Base-by-base conservation (phyloP, 2,329 filamentous ascomycete genomes). In the Berkeleyomyces rouxiae region DNA sequence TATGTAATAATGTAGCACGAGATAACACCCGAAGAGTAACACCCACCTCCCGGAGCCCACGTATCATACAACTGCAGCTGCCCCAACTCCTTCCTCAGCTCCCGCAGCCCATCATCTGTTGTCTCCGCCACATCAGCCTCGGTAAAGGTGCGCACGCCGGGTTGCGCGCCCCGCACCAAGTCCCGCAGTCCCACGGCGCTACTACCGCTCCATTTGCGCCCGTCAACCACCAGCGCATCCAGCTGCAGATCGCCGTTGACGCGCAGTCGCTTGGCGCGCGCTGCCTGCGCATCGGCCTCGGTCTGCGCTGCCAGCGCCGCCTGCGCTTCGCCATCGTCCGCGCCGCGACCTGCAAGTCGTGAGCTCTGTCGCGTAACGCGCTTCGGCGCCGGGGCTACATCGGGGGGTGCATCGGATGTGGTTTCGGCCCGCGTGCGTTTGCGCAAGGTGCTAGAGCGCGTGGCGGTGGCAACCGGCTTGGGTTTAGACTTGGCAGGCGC, bases 51-150 rank as follows among this genome's bases (percentile, higher is more conserved):
- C 0, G 91, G 90, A 23, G 84, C 81, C 79, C 88, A 96, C 11
- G 85, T 84, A 64, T 95, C 86, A 76, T 95, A 97, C 0, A 99
- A 71, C 66, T 86, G 78, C 23, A 99, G 72, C 0, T 81, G 78
- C 65, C 82, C 86, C 86, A 97, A 91, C 55, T 84, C 84, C 70
- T 88, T 78, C 40, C 92, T 78, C 62, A 96, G 67, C 0, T 81
- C 80, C 70, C 86, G 87, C 6, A 97, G 70, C 31, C 85, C 84
- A 68, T 87, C 84, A 69, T 96, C 85, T 0, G 82, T 85, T 0
- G 89, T 95, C 66, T 89, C 83, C 65, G 86, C 84, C 3, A 93
- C 80, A 71, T 96, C 88, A 0, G 91, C 84, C n/a, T 87, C 84
- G 0, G 83, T 86, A 70, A 97, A 97, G 0, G 92, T 97, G 23